Percentiles rank a stretch among this genome's conserved stretches.
These are phyloP conservation scores for Penicillium pulvis DNA, from an alignment of 495 filamentous ascomycete genomes.

Conservation along the genomic window DNA sequence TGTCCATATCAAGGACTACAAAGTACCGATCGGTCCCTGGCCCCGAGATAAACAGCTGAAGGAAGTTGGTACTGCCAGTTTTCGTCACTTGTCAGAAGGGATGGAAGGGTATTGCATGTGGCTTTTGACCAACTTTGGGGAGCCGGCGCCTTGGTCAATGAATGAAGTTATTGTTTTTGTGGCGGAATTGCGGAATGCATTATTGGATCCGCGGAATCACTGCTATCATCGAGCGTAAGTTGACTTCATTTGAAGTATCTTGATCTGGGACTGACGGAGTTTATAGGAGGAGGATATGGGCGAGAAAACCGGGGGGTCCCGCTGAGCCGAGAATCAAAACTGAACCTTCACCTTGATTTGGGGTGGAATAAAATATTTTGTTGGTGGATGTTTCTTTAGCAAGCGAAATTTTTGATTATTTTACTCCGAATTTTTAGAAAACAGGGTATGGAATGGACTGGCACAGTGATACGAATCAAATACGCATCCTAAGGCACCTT, in stretches of 20 bases:
- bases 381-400: not conserved
- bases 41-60: slow-evolving; percentile 8
- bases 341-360: not conserved
- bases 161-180: slow-evolving; percentile 29
- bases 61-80: slow-evolving; percentile 4
- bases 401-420: not conserved
- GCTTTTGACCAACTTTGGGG: slow-evolving; percentile 7
- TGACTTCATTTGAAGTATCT: not conserved
- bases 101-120: slow-evolving; percentile 12
- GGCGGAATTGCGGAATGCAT: slow-evolving; percentile 23
- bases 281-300: slow-evolving; percentile 24
- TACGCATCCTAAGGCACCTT: no score
- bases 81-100: slow-evolving; percentile 1
- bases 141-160: slow-evolving; percentile 8
- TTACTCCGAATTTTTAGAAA: not conserved
- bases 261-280: not conserved
- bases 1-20: slow-evolving; percentile 10
- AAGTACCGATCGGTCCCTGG: slow-evolving; percentile 8
- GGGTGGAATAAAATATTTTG: not conserved
- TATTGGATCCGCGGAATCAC: slow-evolving; percentile 25
- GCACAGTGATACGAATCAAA: no score
- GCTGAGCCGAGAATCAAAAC: not conserved
- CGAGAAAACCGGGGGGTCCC: slow-evolving; percentile 16
- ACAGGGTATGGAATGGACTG: no score
- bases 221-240: slow-evolving; percentile 22